Conservation (phyloP, 2,329 filamentous ascomycete genomes). For the Penicillium sp. region DNA sequence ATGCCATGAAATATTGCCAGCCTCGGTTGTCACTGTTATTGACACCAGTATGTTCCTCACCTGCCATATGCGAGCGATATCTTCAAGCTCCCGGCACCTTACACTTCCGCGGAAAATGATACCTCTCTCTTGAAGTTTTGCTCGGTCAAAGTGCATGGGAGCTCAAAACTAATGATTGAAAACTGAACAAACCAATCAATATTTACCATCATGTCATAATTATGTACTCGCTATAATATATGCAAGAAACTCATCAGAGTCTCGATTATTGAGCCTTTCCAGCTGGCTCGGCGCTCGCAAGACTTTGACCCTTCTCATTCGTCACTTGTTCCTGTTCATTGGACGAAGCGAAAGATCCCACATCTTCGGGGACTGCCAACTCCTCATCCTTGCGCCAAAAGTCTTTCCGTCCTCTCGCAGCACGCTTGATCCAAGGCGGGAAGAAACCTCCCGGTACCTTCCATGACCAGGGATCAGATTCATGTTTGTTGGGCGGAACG, state of each 20-base stretch:
- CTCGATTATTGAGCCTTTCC: not conserved
- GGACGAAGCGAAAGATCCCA: conserved; percentile 11
- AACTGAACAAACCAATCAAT: too few relatives aligned
- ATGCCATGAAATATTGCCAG: too few relatives aligned
- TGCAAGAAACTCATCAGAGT: too few relatives aligned
- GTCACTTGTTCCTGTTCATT: conserved; percentile 16
- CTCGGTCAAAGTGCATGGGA: too few relatives aligned
- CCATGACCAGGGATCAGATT: conserved; percentile 77
- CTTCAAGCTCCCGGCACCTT: too few relatives aligned
- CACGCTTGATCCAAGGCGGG: conserved; percentile 65
- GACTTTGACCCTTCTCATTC: conserved; percentile 10
- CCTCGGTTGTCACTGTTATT: too few relatives aligned
- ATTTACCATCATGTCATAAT: not conserved
- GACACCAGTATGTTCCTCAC: too few relatives aligned
- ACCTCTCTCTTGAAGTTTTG: too few relatives aligned
- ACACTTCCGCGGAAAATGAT: too few relatives aligned
- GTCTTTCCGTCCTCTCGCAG: conserved; percentile 61
- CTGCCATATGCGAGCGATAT: too few relatives aligned
- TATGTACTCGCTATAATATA: not conserved
- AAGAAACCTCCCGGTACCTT: conserved; percentile 67
- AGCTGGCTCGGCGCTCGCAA: not conserved
- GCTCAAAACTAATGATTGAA: too few relatives aligned
- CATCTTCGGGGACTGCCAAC: conserved; percentile 8
- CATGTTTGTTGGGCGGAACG: conserved; percentile 65
- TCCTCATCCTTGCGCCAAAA: conserved; percentile 56